phyloP scores from a whole-genome alignment of 2,329 filamentous ascomycete genomes.

The Magnaporthales sp. region DNA sequence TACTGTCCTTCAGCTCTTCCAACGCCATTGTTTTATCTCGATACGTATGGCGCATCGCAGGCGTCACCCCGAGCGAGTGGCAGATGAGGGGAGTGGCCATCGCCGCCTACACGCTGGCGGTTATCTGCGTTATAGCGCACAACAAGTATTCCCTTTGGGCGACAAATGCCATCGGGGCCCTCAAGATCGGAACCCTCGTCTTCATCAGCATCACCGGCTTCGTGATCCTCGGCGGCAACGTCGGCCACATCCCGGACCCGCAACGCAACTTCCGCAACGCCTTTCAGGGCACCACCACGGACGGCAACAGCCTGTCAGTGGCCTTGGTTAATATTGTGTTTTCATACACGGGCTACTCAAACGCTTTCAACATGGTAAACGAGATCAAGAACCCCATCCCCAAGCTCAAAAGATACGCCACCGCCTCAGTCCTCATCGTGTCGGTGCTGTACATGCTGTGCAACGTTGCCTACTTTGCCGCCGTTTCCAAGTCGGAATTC shows the following conservation, averaged over 20 bases:
- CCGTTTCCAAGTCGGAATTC: constrained; percentile 44
- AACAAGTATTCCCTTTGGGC: constrained; percentile 44
- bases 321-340: constrained; percentile 52
- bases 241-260: constrained; percentile 38
- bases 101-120: constrained; percentile 51
- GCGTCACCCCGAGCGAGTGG: constrained; percentile 45
- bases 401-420: constrained; percentile 40
- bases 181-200: constrained; percentile 51
- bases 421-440: constrained; percentile 40
- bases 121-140: constrained; percentile 38
- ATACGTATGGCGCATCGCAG: constrained; percentile 53
- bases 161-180: constrained; percentile 42
- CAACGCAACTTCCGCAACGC: constrained; percentile 44
- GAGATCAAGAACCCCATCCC: constrained; percentile 52
- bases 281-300: constrained; percentile 38
- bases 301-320: constrained; percentile 40
- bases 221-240: constrained; percentile 48
- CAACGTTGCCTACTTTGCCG: constrained; percentile 53
- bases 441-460: constrained; percentile 46
- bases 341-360: constrained; percentile 47
- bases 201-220: constrained; percentile 49
- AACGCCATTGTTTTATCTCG: constrained; percentile 56
- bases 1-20: constrained; percentile 57
- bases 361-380: constrained; percentile 52
- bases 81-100: constrained; percentile 58